Percentiles rank a stretch among this genome's conserved stretches.
Evolutionary conservation across 2,329 filamentous ascomycete genomes (phyloP).

Genomic region (Aspergillus sp.): DNA sequence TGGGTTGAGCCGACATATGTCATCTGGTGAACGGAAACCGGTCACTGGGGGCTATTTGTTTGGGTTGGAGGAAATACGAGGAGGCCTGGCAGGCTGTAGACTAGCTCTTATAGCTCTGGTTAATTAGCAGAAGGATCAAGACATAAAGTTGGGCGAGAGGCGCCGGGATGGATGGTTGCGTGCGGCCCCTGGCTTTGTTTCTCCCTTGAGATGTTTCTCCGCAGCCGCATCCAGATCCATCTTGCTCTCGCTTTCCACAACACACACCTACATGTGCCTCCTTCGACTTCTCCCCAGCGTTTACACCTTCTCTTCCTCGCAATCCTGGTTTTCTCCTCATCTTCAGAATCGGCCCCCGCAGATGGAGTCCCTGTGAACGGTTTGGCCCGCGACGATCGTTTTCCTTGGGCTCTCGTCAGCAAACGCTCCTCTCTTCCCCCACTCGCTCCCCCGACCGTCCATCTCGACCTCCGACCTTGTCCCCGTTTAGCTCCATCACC

Average conservation of each 20-base stretch:
- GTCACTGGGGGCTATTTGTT: background rate
- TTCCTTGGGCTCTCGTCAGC: conserved; percentile 23
- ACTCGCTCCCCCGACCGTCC: conserved; percentile 23
- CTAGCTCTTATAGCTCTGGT: background rate
- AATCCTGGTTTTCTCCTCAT: background rate
- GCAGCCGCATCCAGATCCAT: conserved; percentile 22
- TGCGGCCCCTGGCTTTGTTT: conserved; percentile 18
- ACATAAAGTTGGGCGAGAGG: background rate
- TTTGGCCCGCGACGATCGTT: conserved; percentile 18
- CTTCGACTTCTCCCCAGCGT: conserved; percentile 5
- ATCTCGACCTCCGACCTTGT: conserved; percentile 9
- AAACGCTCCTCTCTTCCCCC: conserved; percentile 21
- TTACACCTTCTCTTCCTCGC: conserved; percentile 6
- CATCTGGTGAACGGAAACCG: background rate
- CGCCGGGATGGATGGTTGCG: conserved; percentile 2
- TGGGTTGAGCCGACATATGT: background rate
- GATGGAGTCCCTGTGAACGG: conserved; percentile 18
- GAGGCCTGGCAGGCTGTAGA: background rate
- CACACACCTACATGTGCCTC: conserved; percentile 3
- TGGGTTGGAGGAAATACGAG: background rate
- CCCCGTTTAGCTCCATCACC: conserved; percentile 14
- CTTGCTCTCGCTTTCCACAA: conserved; percentile 8
- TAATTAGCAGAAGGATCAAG: background rate
- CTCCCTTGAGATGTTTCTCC: conserved; percentile 20
- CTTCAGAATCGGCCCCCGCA: conserved; percentile 3